These are phyloP conservation scores for Mesembryanthemum crystallinum DNA, from an alignment of 148 eudicot species.

Conservation along the genomic window DNA sequence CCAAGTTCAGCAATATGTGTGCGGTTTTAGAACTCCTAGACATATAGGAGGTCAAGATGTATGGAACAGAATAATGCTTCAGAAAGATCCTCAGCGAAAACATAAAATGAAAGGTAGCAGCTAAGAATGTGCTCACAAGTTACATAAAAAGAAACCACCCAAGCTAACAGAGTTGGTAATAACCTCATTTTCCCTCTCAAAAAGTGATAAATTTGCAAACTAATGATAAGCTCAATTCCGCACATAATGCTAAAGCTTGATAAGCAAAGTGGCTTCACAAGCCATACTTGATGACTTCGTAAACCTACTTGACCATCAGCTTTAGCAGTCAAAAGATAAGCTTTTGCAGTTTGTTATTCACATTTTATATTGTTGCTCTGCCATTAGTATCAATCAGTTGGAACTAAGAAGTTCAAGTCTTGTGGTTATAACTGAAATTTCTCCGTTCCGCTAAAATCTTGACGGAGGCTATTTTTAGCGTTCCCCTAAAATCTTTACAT, in stretches of 20 bases:
- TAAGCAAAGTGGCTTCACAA: not conserved
- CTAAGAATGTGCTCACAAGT: too few relatives aligned
- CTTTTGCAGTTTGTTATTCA: not conserved
- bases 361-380: not conserved
- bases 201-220: too few relatives aligned
- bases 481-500: too few relatives aligned
- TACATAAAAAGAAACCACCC: not conserved
- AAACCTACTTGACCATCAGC: not conserved
- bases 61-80: too few relatives aligned
- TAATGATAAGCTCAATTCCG: not conserved
- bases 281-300: not conserved
- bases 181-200: too few relatives aligned
- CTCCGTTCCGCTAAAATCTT: too few relatives aligned
- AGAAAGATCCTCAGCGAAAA: too few relatives aligned
- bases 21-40: not conserved
- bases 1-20: not conserved
- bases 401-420: not conserved
- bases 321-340: not conserved
- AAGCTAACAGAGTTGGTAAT: too few relatives aligned
- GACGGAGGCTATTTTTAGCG: too few relatives aligned
- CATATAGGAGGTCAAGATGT: not conserved
- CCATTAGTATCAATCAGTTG: not conserved
- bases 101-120: too few relatives aligned
- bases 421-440: not conserved
- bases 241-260: not conserved